Evolutionary conservation across 129 eudicot species (phyloP), one percentile per base, ranked within the genome.

Genomic region (Chrysanthemum lavandulifolium): DNA sequence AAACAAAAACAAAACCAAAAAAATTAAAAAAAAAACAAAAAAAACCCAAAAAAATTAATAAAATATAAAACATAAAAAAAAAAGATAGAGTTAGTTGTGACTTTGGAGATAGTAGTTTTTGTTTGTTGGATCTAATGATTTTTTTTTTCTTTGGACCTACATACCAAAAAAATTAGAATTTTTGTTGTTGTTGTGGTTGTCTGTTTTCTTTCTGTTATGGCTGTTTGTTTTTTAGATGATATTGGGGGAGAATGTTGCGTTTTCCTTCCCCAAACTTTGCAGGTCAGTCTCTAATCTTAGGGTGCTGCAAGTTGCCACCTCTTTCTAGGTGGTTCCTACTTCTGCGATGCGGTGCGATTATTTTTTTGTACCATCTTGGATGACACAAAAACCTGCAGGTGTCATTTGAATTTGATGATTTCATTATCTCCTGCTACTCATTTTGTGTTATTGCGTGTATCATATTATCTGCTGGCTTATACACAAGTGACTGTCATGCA

Each of bases 61-160:
- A 40, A 64, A 64, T 2, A 43, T 8, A 43, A 66, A 66, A 66
- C 55, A 66, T 47, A 45, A 64, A 53, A 40, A 40, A 31, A 58
- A 16, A 27, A 7, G 74, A 45, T 48, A 47, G 67, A 23, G 43
- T 9, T 62, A 49, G 4, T 64, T 63, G 50, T 61, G 40, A 64
- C 64, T 53, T 74, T 54, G 66, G 72, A 63, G 65, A 74, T 73
- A 27, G 2, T 73, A 15, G 18, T 61, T 23, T 13, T 68, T 63
- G 16, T 36, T 74, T 74, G 72, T 21, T 65, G 79, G 79, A 74
- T 74, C 53, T 43, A 11, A 21, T 65, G 18, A 67, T 52, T 52
- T 18, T 33, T 54, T 63, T 63, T 74, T 53, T 66, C 13, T 75
- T 75, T 43, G 67, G 59, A 55, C 59, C 33, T 75, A 54, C 55